phyloP scores from a whole-genome alignment of 2,329 filamentous ascomycete genomes.

The Fusarium acutatum region DNA sequence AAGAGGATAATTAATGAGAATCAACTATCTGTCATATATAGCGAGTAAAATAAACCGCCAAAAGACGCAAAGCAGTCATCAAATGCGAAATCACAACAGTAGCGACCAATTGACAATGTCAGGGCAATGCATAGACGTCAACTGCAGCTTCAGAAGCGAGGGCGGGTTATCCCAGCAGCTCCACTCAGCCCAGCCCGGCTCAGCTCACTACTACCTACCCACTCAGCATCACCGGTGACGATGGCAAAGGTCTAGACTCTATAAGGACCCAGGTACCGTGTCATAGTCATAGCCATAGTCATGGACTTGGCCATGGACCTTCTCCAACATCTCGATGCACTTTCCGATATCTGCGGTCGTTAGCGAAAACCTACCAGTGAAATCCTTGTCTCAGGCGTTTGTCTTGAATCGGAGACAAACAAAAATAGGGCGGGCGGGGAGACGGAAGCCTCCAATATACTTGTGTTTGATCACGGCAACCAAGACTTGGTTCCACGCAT shows the following conservation, averaged over 20 bases:
- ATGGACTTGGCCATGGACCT: not conserved
- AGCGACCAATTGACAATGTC: not conserved
- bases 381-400: conserved; percentile 1
- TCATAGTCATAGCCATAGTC: not conserved
- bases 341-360: not conserved
- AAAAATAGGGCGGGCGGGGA: not conserved
- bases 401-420: not conserved
- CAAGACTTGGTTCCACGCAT: conserved; percentile 20
- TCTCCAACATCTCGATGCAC: conserved; percentile 4
- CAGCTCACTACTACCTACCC: not conserved
- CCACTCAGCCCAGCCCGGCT: not conserved
- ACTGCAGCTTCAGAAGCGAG: not conserved
- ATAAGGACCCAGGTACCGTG: conserved; percentile 1
- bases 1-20: not conserved
- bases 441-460: not conserved
- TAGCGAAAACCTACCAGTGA: not conserved
- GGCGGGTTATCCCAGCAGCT: not conserved
- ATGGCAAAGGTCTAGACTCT: conserved; percentile 4
- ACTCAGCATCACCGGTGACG: conserved; percentile 15
- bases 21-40: too few relatives aligned
- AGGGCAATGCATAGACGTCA: not conserved
- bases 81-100: not conserved
- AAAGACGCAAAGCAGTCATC: not conserved
- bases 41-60: not conserved
- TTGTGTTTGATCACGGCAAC: conserved; percentile 8